Conservation (phyloP, 345 rosid genomes). For the Punica granatum region DNA sequence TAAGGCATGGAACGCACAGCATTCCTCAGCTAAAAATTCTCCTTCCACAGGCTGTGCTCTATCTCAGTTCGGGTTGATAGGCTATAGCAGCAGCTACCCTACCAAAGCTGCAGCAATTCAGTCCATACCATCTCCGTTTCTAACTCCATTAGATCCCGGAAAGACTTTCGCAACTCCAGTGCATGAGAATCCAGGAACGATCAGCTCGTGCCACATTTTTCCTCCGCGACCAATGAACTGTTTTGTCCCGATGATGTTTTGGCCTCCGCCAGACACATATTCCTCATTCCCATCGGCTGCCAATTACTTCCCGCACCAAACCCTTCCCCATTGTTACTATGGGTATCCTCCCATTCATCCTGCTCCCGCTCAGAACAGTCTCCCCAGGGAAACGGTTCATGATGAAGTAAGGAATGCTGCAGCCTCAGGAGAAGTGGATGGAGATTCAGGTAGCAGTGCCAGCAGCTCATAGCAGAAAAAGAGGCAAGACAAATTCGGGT, state of each 20-base stretch:
- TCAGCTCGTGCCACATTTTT: not conserved
- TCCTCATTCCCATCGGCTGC: slow-evolving; percentile 26
- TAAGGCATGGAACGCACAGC: not conserved
- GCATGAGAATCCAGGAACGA: not conserved
- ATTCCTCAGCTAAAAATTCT: slow-evolving; percentile 3
- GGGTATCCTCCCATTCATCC: slow-evolving; percentile 13
- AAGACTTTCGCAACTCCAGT: too few relatives aligned
- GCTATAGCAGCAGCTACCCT: slow-evolving; percentile 20
- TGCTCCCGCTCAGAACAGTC: slow-evolving; percentile 1
- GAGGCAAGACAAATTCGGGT: slow-evolving; percentile 13
- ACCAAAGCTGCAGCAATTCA: slow-evolving; percentile 14
- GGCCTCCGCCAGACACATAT: slow-evolving; percentile 36
- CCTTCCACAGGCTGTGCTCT: slow-evolving; percentile 7
- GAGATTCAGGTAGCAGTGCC: slow-evolving; percentile 31
- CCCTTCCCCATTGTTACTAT: slow-evolving; percentile 18
- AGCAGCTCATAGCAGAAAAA: slow-evolving; percentile 26
- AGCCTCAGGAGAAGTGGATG: slow-evolving; percentile 19
- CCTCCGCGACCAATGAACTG: slow-evolving; percentile 25
- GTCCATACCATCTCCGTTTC: too few relatives aligned
- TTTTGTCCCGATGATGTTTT: slow-evolving; percentile 48
- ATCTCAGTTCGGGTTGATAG: slow-evolving; percentile 25
- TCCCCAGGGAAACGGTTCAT: slow-evolving; percentile 12
- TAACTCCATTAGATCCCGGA: too few relatives aligned
- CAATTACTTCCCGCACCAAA: slow-evolving; percentile 12
- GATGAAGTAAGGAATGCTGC: slow-evolving; percentile 14